Evolutionary conservation across 768 basidiomycete genomes (phyloP), one percentile per base, ranked within the genome.

Genomic region (Gelatoporia subvermispora): DNA sequence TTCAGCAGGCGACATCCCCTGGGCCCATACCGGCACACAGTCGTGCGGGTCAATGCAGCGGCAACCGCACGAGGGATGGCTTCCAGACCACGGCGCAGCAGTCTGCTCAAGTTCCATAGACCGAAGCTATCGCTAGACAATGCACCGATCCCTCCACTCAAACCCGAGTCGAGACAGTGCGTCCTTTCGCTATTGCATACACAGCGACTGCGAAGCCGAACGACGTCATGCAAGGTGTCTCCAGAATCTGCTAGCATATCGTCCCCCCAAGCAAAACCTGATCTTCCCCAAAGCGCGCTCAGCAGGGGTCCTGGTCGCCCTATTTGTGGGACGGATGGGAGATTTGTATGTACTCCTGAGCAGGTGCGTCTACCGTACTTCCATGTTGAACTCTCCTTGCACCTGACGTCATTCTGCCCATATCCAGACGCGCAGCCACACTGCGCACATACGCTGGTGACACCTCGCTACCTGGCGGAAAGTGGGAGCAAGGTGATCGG

Each of bases 381-480:
- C 8, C 13, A 20, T 24, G 2, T 23, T n/a, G 42, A 18, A 21
- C 15, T 17, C 37, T 40, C 36, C 42, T 22, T 5, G 28, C 28
- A 31, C 28, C 28, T 31, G 28, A 31, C 28, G 13, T 31, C 13
- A 13, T 31, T 13, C 13, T 7, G 13, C 13, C 28, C 28, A 9
- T 25, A 21, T 45, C 24, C 43, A 94, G 92, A 52, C 82, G 92
- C 2, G 82, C 91, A 1, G 73, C 84, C 0, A 78, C 78, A 3
- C 68, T 95, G 56, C 72, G 81, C 34, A 75, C 84, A 8, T 95
- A 88, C 57, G 87, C 92, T 0, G 89, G 89, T 0, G 93, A 94
- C 62, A 95, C 93, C 0, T 86, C 89, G 1, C 67, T 95, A 4
- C 93, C 92, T 0, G 92, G 93, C 5, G 92, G 93, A 0, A 90